Base-by-base conservation (phyloP, 139 green algal genomes). In the Asterochloris sp. region DNA sequence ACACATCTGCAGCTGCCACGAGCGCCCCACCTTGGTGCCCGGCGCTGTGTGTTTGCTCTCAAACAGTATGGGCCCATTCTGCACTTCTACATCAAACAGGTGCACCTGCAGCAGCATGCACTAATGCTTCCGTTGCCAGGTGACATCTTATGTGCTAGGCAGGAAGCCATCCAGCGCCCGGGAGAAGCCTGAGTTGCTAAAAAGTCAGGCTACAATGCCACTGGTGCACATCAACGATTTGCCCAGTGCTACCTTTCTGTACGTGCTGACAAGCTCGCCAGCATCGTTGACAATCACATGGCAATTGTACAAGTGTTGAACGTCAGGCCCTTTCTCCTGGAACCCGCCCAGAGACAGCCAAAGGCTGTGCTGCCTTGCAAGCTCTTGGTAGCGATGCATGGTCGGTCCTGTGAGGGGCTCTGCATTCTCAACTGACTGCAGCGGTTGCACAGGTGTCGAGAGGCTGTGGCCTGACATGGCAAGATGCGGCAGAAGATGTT, bases 341-440 rank as follows among this genome's bases (percentile, higher is more conserved):
- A 99, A 98, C 67, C 97, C 97, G 16, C 97, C 97, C 6, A 98
- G 82, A 0, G 91, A 97, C 78, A 99, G 84, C 96, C 96, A 99
- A 17, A 99, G 77, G 29, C 84, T 73, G 13, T 54, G 79, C 27
- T 83, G 86, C 66, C 83, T 87, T 11, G 96, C 97, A 16, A 99
- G 88, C 24, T 88, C 66, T 16, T 79, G 76, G 86, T 97, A 99
- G 16, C 84, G 84, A 21, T 54, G 19, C 91, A 99, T 94, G 19
- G 91, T 73, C 8, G 92, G 91, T 0, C 93, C 94, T 0, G 95
- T 87, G 63, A 99, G 86, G 0, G 92, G 88, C 85, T 98, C 85
- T 10, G 91, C 91, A 4, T 88, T 76, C 0, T 88, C 85, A 11
- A 98, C 61, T 0, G 93, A 93, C 90, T 97, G 89, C 69, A 76